Conservation (phyloP, 75 land plant genomes). For the Gnetum montanum region DNA sequence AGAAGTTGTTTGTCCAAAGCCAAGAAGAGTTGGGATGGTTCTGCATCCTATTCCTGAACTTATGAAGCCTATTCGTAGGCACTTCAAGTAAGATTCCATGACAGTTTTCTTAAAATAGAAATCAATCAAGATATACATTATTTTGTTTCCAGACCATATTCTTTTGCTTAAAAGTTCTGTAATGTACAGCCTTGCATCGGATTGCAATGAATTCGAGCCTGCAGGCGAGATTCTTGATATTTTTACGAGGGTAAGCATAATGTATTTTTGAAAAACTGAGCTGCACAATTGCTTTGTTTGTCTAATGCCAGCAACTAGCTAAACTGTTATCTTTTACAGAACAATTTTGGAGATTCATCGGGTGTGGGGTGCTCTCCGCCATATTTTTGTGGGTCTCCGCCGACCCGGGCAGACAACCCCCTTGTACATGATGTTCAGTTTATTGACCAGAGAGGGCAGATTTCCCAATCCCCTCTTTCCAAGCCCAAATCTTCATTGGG, state of each 20-base stretch:
- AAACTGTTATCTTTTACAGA: constrained; percentile 18
- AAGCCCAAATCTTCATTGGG: constrained; percentile 17
- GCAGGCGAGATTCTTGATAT: constrained; percentile 41
- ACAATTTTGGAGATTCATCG: constrained; percentile 20
- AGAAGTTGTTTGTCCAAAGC: constrained; percentile 7
- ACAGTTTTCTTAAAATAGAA: no score
- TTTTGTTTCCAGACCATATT: no score
- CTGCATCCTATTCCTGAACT: constrained; percentile 3
- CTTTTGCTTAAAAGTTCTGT: no score
- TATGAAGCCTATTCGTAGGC: not conserved
- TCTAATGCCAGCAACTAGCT: no score
- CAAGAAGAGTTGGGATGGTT: constrained; percentile 4
- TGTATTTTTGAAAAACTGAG: not conserved
- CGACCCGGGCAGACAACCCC: constrained; percentile 43
- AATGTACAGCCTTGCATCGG: constrained; percentile 4
- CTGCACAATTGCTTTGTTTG: no score
- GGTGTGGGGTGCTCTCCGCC: constrained; percentile 41
- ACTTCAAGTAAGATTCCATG: constrained; percentile 5
- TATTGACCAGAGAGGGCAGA: constrained; percentile 17
- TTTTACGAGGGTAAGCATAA: constrained; percentile 33
- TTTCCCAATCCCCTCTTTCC: constrained; percentile 17
- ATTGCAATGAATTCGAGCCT: constrained; percentile 13
- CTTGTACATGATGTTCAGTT: constrained; percentile 41
- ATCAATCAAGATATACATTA: no score
- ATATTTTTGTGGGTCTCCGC: constrained; percentile 45